Base-by-base conservation (phyloP, 805 yeast genomes). In the Wickerhamomyces queroliae region DNA sequence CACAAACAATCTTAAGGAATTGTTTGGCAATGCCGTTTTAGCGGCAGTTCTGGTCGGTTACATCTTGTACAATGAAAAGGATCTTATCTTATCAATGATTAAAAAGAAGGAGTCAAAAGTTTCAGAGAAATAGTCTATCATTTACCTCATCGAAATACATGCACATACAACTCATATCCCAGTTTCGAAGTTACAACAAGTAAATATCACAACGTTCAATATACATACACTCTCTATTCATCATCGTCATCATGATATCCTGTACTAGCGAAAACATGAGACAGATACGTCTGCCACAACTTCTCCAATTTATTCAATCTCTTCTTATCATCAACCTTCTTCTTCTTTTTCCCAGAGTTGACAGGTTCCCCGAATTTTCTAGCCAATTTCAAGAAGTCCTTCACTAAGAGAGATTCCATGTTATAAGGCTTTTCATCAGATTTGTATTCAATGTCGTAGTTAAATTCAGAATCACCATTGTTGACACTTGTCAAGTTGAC, bases 361-460 rank as follows among this genome's bases (percentile, higher is more conserved):
- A 53, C 46, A 10, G 78, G 72, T 22, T 64, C 56, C 1, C 79
- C 80, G 37, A 83, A 57, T 25, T 62, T 61, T 35, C 78, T 64
- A 4, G 80, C 88, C 17, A 78, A 55, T 21, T 69, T 61, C 18
- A 86, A 50, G 78, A 84, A 86, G 48, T 78, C 82, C 15, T 67
- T 61, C 4, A 80, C 90, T 11, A 81, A 58, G 32, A 84, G 63
- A 17, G 70, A 59, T 16, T 72, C 52, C 78, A 83, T 64, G 16
- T 63, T 58, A 50, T 75, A 80, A n/a, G 72, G 63, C 10, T 68
- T 63, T 40, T 79, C 83, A 41, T 76, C 80, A 0, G 93, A 83
- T 2, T 78, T 61, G 50, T 87, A 87, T 50, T 86, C 91, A 16
- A 80, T 62, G 48, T 80, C 74, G 53, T 69, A 86, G 7, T 58